phyloP scores from a whole-genome alignment of 768 basidiomycete genomes.

The Lactarius psammicola region DNA sequence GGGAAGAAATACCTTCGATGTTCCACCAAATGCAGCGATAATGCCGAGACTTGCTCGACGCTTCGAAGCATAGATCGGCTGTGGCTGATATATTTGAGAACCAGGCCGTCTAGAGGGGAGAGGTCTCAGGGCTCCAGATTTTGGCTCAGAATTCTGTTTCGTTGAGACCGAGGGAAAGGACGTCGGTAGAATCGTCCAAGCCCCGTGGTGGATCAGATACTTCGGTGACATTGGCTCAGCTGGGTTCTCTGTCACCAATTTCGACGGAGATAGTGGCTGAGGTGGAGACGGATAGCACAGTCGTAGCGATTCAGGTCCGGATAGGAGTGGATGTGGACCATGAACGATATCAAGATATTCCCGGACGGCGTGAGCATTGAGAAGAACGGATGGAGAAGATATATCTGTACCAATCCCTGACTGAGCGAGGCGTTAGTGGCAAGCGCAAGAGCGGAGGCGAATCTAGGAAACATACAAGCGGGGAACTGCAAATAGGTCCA shows the following conservation, averaged over 20 bases:
- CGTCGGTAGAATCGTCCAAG: not conserved
- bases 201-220: no score
- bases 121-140: not conserved
- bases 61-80: constrained; percentile 4
- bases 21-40: not conserved
- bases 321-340: constrained; percentile 8
- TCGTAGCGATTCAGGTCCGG: not conserved
- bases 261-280: not conserved
- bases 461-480: constrained; percentile 10
- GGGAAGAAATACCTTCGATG: constrained; percentile 12
- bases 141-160: not conserved
- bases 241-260: not conserved
- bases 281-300: constrained; percentile 2
- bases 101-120: not conserved
- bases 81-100: not conserved
- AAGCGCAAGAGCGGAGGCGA: not conserved
- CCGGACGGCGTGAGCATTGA: constrained; percentile 14
- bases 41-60: constrained; percentile 5
- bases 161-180: not conserved
- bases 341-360: constrained; percentile 15
- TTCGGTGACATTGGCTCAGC: not conserved
- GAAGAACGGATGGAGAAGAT: constrained; percentile 15
- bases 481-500: constrained; percentile 6
- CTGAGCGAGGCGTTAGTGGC: constrained; percentile 5
- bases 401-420: not conserved